These are phyloP conservation scores for Bolboschoenus planiculmis DNA, from an alignment of 176 grass and related monocot genomes.

Conservation along the genomic window DNA sequence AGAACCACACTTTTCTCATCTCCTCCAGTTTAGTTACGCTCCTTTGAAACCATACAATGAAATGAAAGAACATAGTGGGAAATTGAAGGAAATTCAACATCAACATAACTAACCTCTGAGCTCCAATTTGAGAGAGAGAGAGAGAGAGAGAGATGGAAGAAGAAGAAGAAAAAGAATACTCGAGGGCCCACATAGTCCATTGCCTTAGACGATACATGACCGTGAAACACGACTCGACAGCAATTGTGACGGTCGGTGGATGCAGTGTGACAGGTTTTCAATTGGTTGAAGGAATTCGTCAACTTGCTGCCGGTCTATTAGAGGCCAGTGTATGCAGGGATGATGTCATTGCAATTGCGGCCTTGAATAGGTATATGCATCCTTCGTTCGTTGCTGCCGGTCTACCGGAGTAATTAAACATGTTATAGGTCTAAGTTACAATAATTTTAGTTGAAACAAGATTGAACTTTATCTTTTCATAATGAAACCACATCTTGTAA, in stretches of 20 bases:
- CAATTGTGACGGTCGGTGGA: slow-evolving; percentile 4
- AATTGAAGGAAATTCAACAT: not conserved
- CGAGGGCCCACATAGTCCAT: slow-evolving; percentile 43
- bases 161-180: slow-evolving; percentile 12
- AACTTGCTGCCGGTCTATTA: slow-evolving; percentile 43
- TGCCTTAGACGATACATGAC: slow-evolving; percentile 43
- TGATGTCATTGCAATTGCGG: slow-evolving; percentile 49
- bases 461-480: not conserved
- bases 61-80: not conserved
- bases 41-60: not conserved
- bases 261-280: slow-evolving; percentile 24
- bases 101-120: not conserved
- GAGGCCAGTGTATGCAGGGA: slow-evolving; percentile 29
- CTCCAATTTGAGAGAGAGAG: not conserved
- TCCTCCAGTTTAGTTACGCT: not conserved
- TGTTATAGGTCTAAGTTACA: too few species aligned
- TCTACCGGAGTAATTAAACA: too few species aligned
- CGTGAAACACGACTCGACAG: not conserved
- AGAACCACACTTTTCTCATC: slow-evolving; percentile 14
- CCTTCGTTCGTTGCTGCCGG: not conserved
- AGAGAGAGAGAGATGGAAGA: not conserved
- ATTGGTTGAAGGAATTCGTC: slow-evolving; percentile 33
- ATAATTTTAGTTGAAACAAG: not conserved
- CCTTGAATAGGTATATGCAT: slow-evolving; percentile 61
- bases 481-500: not conserved